Conservation (phyloP, 192 early-diverging fungal genomes). For the Neocallimastix lanati region DNA sequence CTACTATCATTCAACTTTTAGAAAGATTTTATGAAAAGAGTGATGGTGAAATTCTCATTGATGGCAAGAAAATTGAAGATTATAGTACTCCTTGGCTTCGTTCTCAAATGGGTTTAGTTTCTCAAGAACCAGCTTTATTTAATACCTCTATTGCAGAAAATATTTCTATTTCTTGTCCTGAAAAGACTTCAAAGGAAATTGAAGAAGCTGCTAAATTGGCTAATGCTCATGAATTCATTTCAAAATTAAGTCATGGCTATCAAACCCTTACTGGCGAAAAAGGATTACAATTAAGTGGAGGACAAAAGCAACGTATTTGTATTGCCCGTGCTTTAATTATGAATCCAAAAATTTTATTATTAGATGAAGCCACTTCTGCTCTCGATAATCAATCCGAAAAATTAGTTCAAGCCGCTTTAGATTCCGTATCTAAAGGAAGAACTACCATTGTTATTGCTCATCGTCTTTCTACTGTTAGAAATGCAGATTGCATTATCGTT, state of each 20-base stretch:
- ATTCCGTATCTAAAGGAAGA: constrained; percentile 1
- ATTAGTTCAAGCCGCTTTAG: constrained; percentile 2
- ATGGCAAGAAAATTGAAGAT: constrained; percentile 54
- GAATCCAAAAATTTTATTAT: background rate
- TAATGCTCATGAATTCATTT: constrained; percentile 68
- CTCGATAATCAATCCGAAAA: constrained; percentile 1
- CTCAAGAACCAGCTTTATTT: constrained; percentile 85
- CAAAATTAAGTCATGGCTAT: constrained; percentile 58
- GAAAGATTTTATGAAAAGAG: constrained; percentile 66
- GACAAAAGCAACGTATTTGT: constrained; percentile 90
- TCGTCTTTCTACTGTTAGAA: constrained; percentile 37
- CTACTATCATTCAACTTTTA: constrained; percentile 66
- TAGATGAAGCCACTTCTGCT: background rate
- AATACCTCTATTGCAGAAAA: constrained; percentile 63
- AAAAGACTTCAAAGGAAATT: constrained; percentile 11
- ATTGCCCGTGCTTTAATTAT: constrained; percentile 24
- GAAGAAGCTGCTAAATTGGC: constrained; percentile 28
- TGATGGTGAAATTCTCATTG: constrained; percentile 40
- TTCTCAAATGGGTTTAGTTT: constrained; percentile 70
- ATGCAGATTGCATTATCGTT: constrained; percentile 38
- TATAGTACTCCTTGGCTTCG: constrained; percentile 69
- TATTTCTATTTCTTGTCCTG: constrained; percentile 40
- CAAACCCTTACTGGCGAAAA: constrained; percentile 68
- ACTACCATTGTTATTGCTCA: constrained; percentile 41
- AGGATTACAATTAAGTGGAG: constrained; percentile 59